Evolutionary conservation across 1,139 yeast species (phyloP).

Genomic region (Hyphopichia khmerensis): DNA sequence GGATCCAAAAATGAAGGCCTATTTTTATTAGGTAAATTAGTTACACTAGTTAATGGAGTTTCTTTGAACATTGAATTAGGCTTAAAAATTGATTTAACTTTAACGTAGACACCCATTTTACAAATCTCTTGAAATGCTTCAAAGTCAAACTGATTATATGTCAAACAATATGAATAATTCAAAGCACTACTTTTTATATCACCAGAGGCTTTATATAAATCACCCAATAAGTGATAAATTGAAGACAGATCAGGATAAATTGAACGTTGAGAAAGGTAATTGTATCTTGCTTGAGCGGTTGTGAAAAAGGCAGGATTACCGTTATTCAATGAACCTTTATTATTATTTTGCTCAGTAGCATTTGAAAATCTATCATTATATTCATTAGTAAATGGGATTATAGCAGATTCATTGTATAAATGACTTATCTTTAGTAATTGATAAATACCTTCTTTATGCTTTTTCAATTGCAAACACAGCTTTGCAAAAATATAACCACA

Average conservation of each 20-base stretch:
- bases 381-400: constrained; percentile 6
- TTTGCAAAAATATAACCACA: constrained; percentile 71
- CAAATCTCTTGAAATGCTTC: constrained; percentile 83
- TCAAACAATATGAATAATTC: constrained; percentile 66
- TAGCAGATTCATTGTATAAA: constrained; percentile 34
- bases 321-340: constrained; percentile 1
- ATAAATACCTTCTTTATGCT: constrained; percentile 62
- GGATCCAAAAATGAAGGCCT: constrained; percentile 1
- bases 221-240: constrained; percentile 67
- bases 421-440: constrained; percentile 43
- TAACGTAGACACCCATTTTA: constrained; percentile 65
- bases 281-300: constrained; percentile 24
- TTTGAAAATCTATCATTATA: constrained; percentile 10
- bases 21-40: constrained; percentile 5
- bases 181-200: constrained; percentile 66
- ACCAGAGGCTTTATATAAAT: constrained; percentile 57
- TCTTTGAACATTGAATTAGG: constrained; percentile 10
- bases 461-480: constrained; percentile 57
- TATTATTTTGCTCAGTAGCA: not conserved
- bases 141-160: constrained; percentile 76
- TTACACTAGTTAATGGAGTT: not conserved
- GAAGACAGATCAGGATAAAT: constrained; percentile 65
- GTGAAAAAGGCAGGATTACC: constrained; percentile 17
- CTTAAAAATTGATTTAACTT: constrained; percentile 60
- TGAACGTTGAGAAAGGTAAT: constrained; percentile 34